A percentile compares a stretch with the other conserved stretches of the same genome.
phyloP scores from a whole-genome alignment of 345 rosid species.

The Camelina neglecta region DNA sequence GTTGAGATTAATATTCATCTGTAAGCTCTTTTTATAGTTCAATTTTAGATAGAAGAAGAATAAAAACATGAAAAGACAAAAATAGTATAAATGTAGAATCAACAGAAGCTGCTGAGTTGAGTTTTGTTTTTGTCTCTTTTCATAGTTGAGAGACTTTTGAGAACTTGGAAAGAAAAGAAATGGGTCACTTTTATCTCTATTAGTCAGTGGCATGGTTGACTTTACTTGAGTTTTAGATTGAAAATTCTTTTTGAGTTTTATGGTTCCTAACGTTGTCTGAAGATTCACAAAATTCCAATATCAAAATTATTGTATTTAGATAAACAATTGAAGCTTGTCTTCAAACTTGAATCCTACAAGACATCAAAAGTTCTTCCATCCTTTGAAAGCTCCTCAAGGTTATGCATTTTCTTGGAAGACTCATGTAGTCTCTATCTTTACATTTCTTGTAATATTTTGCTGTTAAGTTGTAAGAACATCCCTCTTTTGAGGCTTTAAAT shows the following conservation, averaged over 20 bases:
- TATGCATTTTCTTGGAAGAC: too few species aligned
- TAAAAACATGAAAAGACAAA: constrained; percentile 24
- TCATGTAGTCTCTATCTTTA: too few species aligned
- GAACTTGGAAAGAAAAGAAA: not conserved
- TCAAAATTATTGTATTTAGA: not conserved
- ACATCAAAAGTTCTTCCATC: too few species aligned
- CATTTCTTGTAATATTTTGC: too few species aligned
- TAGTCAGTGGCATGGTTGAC: constrained; percentile 15
- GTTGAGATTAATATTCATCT: constrained; percentile 12
- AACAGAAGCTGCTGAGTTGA: constrained; percentile 2
- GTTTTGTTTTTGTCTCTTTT: constrained; percentile 31
- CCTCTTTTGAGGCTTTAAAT: too few species aligned
- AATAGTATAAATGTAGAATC: constrained; percentile 14
- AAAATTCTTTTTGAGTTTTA: not conserved
- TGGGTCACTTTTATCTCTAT: constrained; percentile 11
- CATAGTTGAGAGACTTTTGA: not conserved
- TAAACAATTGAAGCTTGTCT: not conserved
- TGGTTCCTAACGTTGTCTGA: constrained; percentile 5
- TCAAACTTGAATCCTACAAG: too few species aligned
- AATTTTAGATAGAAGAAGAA: not conserved
- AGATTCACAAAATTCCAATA: not conserved
- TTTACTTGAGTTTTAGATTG: not conserved
- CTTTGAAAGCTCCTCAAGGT: too few species aligned
- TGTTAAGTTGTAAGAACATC: too few species aligned
- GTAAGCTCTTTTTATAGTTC: not conserved